Evolutionary conservation across 2,329 filamentous ascomycete genomes (phyloP), one percentile per base, ranked within the genome.

Genomic region (Zalaria sp.): DNA sequence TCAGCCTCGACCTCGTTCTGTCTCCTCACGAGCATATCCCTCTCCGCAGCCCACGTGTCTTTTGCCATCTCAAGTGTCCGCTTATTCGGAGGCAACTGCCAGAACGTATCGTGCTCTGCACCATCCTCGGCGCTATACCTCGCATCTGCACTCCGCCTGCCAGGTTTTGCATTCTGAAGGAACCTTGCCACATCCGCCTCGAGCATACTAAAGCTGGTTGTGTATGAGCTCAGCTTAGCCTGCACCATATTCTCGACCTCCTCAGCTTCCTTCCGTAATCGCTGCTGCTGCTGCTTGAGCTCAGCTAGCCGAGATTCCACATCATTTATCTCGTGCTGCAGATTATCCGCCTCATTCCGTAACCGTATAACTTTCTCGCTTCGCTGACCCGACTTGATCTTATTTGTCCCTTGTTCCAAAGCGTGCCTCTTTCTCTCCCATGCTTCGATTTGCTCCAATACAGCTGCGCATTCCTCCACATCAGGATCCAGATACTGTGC

Each of bases 161-260:
- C 29, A 7, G 29, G 29, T n/a, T 32, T 32, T 32, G 29, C 29
- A 7, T 7, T 32, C n/a, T 61, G 66, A 49, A 87, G 63, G 44
- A 87, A 72, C 3, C 62, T 64, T 4, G 63, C 61, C 4, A 85
- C 67, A 42, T 82, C 73, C 9, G 63, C 65, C 46, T 87, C 79
- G 4, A 83, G 69, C 41, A 83, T 73, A 42, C 66, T 72, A 31
- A 85, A 60, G 3, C 80, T 79, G 1, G 78, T 73, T 18, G 71
- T 74, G 56, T 85, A 87, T 0, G 80, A 79, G 42, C 79, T 83
- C 9, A 86, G 57, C n/a, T 76, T 77, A 2, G 81, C 78, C 55
- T 86, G 81, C 32, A 79, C 67, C 41, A 71, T 69, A 49, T 79
- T 86, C 47, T 71, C 70, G 1, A 77, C 69, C 42, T 80, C 75